phyloP scores from a whole-genome alignment of 768 basidiomycete species.

The Macrolepiota dolichaula region DNA sequence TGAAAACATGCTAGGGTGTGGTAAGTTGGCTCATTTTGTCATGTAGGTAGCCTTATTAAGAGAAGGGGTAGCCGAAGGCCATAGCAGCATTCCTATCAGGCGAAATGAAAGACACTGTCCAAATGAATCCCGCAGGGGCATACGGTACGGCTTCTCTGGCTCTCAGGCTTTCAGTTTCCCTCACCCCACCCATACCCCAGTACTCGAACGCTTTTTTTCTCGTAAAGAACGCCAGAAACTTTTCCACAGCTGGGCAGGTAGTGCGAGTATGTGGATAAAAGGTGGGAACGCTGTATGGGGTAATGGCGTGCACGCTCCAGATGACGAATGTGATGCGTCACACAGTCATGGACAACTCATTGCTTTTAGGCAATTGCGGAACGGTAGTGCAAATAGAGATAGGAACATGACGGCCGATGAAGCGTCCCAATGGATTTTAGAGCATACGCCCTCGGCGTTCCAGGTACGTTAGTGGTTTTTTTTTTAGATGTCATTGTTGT shows the following conservation, averaged over 20 bases:
- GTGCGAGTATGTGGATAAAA: slow-evolving; percentile 94
- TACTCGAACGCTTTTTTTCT: slow-evolving; percentile 87
- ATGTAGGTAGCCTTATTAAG: not conserved
- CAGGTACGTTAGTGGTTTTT: slow-evolving; percentile 42
- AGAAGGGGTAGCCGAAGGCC: slow-evolving; percentile 71
- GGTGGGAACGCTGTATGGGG: slow-evolving; percentile 89
- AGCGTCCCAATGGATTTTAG: slow-evolving; percentile 74
- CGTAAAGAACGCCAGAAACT: slow-evolving; percentile 83
- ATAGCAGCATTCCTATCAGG: slow-evolving; percentile 95
- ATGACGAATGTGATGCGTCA: slow-evolving; percentile 53
- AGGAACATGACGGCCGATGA: slow-evolving; percentile 77
- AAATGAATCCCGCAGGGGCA: slow-evolving; percentile 77
- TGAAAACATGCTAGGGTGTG: slow-evolving; percentile 52
- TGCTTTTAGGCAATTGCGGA: slow-evolving; percentile 56
- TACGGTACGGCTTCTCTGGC: slow-evolving; percentile 46
- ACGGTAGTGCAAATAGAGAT: slow-evolving; percentile 20
- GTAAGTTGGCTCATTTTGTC: slow-evolving; percentile 30
- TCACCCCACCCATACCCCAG: slow-evolving; percentile 29
- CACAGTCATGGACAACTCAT: slow-evolving; percentile 82
- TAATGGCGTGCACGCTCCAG: slow-evolving; percentile 68
- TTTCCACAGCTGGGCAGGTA: slow-evolving; percentile 94
- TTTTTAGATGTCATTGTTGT: not conserved
- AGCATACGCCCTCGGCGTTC: slow-evolving; percentile 80
- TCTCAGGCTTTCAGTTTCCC: not conserved
- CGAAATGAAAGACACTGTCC: slow-evolving; percentile 92